Conservation (phyloP, 2,329 filamentous ascomycete species). For the Laburnicola sp. region DNA sequence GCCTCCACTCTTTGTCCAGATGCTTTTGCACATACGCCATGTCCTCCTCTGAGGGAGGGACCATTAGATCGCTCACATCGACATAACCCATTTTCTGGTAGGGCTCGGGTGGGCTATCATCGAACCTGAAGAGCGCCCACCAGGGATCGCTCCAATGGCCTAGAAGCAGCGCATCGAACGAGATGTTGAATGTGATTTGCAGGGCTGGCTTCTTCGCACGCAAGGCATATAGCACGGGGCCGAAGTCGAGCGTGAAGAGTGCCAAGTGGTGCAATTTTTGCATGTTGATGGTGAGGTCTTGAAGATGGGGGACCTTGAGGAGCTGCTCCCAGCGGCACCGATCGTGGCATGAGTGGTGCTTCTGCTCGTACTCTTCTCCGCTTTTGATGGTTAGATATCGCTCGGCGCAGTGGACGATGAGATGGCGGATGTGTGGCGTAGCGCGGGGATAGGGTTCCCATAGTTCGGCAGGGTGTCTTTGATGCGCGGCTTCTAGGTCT, state of each 20-base stretch:
- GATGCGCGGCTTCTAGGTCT: background rate
- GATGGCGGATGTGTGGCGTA: conserved; percentile 12
- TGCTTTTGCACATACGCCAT: conserved; percentile 10
- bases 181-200: conserved; percentile 11
- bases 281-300: conserved; percentile 14
- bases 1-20: background rate
- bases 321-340: conserved; percentile 12
- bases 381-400: background rate
- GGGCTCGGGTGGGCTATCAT: background rate
- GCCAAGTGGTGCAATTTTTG: conserved; percentile 9
- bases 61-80: conserved; percentile 15
- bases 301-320: conserved; percentile 11
- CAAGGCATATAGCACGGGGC: conserved; percentile 13
- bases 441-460: background rate
- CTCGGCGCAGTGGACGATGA: conserved; percentile 11
- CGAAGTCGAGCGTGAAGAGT: conserved; percentile 14
- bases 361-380: background rate
- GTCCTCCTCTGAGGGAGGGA: conserved; percentile 10
- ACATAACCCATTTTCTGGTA: conserved; percentile 16
- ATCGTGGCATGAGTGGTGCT: background rate
- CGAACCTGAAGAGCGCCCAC: background rate
- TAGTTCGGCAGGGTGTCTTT: background rate
- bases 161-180: conserved; percentile 14
- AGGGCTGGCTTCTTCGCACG: conserved; percentile 5
- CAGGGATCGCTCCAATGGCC: conserved; percentile 7